A percentile compares a stretch with the other conserved stretches of the same genome.
Evolutionary conservation across 2,329 filamentous ascomycete species (phyloP).

Genomic region (Phialophora tarda): DNA sequence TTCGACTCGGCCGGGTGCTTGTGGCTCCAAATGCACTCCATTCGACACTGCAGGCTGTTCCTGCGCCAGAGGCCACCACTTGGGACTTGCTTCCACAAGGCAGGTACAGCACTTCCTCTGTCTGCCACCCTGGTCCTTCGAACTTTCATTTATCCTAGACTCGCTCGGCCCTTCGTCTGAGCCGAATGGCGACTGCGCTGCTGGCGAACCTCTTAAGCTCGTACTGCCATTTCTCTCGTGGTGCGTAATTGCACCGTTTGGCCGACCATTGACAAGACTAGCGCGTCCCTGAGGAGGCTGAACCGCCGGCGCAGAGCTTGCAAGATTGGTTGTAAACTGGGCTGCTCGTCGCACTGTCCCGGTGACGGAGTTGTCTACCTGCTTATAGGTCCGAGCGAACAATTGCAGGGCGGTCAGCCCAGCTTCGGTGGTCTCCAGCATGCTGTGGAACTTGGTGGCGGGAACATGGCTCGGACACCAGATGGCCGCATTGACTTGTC

Average conservation of each 20-base stretch:
- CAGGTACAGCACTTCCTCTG: conserved; percentile 50
- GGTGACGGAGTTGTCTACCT: conserved; percentile 86
- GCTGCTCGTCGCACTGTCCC: conserved; percentile 93
- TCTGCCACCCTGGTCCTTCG: conserved; percentile 14
- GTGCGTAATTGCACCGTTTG: conserved; percentile 26
- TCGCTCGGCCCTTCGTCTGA: conserved; percentile 25
- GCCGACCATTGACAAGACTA: conserved; percentile 58
- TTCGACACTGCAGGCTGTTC: conserved; percentile 25
- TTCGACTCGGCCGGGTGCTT: conserved; percentile 17
- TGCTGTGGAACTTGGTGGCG: conserved; percentile 72
- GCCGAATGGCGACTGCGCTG: conserved; percentile 27
- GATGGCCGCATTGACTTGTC: conserved; percentile 80
- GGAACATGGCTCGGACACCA: conserved; percentile 84
- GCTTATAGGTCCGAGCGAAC: conserved; percentile 88
- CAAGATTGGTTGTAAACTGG: conserved; percentile 57
- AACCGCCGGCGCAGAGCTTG: conserved; percentile 42
- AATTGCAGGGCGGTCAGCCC: conserved; percentile 82
- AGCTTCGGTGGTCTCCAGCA: conserved; percentile 75
- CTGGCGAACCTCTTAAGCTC: conserved; percentile 40
- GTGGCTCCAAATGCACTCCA: conserved; percentile 19
- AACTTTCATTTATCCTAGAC: conserved; percentile 3
- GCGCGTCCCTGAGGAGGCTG: conserved; percentile 57
- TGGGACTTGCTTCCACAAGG: conserved; percentile 49
- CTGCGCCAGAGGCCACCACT: conserved; percentile 65
- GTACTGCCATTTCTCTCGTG: conserved; percentile 32